phyloP scores from a whole-genome alignment of 2,329 filamentous ascomycete genomes.

The Alternaria atra region DNA sequence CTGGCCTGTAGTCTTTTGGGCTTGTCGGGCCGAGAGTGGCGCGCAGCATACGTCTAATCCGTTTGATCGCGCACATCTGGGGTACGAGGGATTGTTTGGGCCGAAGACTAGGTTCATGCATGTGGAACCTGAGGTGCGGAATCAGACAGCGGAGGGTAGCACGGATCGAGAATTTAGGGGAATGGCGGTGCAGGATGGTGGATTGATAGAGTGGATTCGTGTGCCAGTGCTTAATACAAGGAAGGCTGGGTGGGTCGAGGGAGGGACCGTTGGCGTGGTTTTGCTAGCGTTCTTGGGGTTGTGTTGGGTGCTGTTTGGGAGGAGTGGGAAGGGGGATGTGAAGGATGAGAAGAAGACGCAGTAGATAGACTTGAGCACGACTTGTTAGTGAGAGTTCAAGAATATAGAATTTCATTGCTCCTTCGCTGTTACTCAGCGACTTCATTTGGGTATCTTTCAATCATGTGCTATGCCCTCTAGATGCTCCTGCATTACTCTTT shows the following conservation, averaged over 20 bases:
- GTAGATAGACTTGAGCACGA: slow-evolving; percentile 11
- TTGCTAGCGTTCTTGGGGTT: slow-evolving; percentile 57
- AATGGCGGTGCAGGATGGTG: slow-evolving; percentile 12
- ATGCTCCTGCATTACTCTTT: background rate
- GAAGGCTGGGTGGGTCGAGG: slow-evolving; percentile 50
- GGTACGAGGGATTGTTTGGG: slow-evolving; percentile 83
- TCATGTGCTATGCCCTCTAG: background rate
- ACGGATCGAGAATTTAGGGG: too few relatives aligned
- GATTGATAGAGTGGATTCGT: slow-evolving; percentile 43
- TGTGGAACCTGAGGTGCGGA: slow-evolving; percentile 44
- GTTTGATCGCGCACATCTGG: slow-evolving; percentile 85
- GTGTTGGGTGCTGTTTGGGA: slow-evolving; percentile 52
- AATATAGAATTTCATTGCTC: slow-evolving; percentile 2
- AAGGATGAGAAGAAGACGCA: slow-evolving; percentile 33
- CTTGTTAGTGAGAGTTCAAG: background rate
- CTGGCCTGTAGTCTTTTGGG: slow-evolving; percentile 90
- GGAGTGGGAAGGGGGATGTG: slow-evolving; percentile 6
- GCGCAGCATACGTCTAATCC: slow-evolving; percentile 78
- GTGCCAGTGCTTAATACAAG: slow-evolving; percentile 56
- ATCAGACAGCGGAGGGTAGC: background rate
- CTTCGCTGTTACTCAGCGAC: slow-evolving; percentile 5
- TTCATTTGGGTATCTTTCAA: slow-evolving; percentile 18
- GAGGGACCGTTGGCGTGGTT: slow-evolving; percentile 55
- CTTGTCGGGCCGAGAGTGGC: slow-evolving; percentile 73
- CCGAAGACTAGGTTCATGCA: slow-evolving; percentile 86